Evolutionary conservation across 768 basidiomycete genomes (phyloP).

Genomic region (Dioszegia hungarica): DNA sequence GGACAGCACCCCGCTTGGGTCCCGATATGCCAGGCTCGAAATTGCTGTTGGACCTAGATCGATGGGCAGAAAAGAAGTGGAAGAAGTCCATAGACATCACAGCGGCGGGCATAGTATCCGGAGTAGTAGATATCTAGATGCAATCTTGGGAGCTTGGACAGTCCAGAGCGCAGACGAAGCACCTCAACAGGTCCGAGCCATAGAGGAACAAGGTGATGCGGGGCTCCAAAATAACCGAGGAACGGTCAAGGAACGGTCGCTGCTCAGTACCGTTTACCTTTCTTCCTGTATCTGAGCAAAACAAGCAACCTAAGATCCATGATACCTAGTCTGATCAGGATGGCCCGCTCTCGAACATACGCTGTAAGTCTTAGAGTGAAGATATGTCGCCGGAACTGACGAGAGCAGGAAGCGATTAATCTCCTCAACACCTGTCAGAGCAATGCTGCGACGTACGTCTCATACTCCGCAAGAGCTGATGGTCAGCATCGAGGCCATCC

Average conservation of each 20-base stretch:
- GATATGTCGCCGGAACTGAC: neutral
- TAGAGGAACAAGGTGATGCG: too few relatives aligned
- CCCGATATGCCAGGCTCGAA: slow-evolving; percentile 58
- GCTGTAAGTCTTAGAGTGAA: slow-evolving; percentile 4
- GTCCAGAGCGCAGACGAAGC: too few relatives aligned
- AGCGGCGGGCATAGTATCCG: slow-evolving; percentile 38
- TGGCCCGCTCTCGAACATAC: slow-evolving; percentile 31
- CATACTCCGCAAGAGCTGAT: neutral
- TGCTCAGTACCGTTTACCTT: neutral
- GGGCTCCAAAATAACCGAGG: neutral
- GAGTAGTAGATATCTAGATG: slow-evolving; percentile 31
- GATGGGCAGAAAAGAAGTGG: slow-evolving; percentile 62
- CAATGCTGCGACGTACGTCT: slow-evolving; percentile 74
- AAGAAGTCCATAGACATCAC: slow-evolving; percentile 41
- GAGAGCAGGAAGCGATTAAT: slow-evolving; percentile 47
- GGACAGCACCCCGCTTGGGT: slow-evolving; percentile 30
- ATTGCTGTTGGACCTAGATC: slow-evolving; percentile 69
- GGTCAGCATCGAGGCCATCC: slow-evolving; percentile 62
- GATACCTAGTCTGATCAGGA: slow-evolving; percentile 12
- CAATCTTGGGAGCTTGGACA: too few relatives aligned
- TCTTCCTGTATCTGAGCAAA: neutral
- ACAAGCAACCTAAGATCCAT: too few relatives aligned
- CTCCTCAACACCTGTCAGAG: slow-evolving; percentile 60
- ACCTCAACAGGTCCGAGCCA: too few relatives aligned
- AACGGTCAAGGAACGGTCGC: neutral